Base-by-base conservation (phyloP, 1,284 basidiomycete species). In the Phellopilus nigrolimitatus region DNA sequence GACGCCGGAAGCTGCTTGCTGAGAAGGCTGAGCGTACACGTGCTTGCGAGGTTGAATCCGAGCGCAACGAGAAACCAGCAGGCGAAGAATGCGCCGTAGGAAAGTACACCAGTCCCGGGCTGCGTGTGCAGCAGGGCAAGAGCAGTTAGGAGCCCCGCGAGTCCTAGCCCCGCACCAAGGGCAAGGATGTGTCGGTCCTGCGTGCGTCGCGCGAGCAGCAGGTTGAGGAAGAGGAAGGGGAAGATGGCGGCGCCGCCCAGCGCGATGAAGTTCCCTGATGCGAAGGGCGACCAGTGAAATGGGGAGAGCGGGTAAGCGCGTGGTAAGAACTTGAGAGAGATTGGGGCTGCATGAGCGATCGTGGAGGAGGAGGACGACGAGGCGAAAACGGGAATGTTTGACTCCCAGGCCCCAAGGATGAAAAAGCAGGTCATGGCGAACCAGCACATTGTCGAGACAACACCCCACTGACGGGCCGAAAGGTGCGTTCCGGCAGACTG, bases 351-450 rank as follows among this genome's bases (percentile, higher is more conserved):
- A 21, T 44, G 31, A 25, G n/a, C 22, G 7, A 34, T 13, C 2
- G 27, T 33, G 28, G 28, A 33, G 5, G 57, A 8, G 61, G 66
- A 30, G 57, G 62, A 27, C 8, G 62, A 61, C 6, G 75, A 74
- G 37, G 77, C 75, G 62, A 79, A 84, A 51, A 87, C 74, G 22
- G 84, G 84, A 49, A 87, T 75, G 64, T 85, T 86, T 34, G 79
- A 70, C 61, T 88, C 83, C 83, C 82, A 86, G 15, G 77, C 76
- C n/a, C 81, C 82, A 46, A 87, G 76, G 60, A 84, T 73, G 66
- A 85, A 83, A 71, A 87, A 88, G 62, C 78, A 83, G 7, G 79
- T 75, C 81, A 86, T 84, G 34, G 82, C 75, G 58, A 78, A 80
- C 79, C 82, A 85, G 61, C 79, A 83, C 80, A 85, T 85, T 59